Percentiles rank a stretch among this genome's conserved stretches.
Conservation (phyloP, 2,329 filamentous ascomycete species). For the Calonectria leucothoes region DNA sequence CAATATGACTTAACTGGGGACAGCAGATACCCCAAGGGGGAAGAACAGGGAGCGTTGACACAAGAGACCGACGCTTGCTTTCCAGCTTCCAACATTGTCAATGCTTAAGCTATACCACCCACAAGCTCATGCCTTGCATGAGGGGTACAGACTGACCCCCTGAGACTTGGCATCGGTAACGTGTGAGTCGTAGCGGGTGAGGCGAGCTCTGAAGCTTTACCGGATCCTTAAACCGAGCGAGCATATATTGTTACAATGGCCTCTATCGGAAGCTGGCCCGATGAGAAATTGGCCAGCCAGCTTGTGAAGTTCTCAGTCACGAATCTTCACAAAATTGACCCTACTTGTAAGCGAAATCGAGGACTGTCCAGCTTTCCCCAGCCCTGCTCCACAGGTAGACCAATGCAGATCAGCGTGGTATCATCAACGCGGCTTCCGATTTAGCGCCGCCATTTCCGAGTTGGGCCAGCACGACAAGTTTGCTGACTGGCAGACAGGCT, state of each 20-base stretch:
- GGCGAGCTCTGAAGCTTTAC: slow-evolving; percentile 7
- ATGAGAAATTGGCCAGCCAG: not conserved
- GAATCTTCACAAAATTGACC: not conserved
- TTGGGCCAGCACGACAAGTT: slow-evolving; percentile 8
- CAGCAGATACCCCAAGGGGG: slow-evolving; percentile 13
- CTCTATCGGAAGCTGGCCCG: slow-evolving; percentile 3
- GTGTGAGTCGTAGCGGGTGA: slow-evolving; percentile 18
- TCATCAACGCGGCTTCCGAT: slow-evolving; percentile 27
- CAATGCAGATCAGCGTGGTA: slow-evolving; percentile 29
- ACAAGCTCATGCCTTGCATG: slow-evolving; percentile 30
- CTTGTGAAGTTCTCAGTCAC: not conserved
- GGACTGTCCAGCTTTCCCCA: slow-evolving; percentile 19
- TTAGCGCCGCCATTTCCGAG: slow-evolving; percentile 38
- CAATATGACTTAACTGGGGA: slow-evolving; percentile 18
- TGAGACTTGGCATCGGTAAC: slow-evolving; percentile 10
- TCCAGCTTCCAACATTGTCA: slow-evolving; percentile 21
- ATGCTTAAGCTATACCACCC: slow-evolving; percentile 24
- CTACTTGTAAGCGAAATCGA: not conserved
- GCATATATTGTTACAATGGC: not conserved
- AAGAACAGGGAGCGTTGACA: slow-evolving; percentile 13
- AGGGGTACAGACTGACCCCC: slow-evolving; percentile 8
- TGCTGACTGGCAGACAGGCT: slow-evolving; percentile 14
- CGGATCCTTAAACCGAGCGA: slow-evolving; percentile 8
- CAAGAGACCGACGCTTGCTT: slow-evolving; percentile 1
- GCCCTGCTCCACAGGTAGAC: slow-evolving; percentile 29